Conservation (phyloP, 129 eudicot genomes). For the Saposhnikovia divaricata region DNA sequence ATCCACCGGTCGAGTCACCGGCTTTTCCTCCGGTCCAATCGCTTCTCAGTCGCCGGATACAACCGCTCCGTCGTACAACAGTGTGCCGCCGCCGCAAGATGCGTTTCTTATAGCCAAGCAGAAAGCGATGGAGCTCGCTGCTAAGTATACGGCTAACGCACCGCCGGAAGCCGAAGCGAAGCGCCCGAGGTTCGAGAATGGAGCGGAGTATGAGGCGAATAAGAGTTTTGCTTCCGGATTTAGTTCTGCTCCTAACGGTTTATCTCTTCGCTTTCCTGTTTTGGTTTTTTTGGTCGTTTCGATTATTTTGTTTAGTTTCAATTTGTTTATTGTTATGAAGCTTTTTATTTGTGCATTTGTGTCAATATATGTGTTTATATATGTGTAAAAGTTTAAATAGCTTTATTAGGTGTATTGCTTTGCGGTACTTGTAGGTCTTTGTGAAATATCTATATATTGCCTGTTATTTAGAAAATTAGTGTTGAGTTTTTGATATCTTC, state of each 20-base stretch:
- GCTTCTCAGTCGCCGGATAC: not conserved
- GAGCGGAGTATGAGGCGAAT: slow-evolving; percentile 25
- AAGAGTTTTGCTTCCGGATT: slow-evolving; percentile 25
- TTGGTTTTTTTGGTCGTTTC: no score
- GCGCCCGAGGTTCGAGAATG: slow-evolving; percentile 60
- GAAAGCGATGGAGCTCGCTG: slow-evolving; percentile 49
- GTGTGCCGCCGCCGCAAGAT: slow-evolving; percentile 1
- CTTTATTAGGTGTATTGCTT: not conserved
- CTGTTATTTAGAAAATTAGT: no score
- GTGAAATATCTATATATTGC: no score
- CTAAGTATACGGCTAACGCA: slow-evolving; percentile 25
- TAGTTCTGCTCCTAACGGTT: slow-evolving; percentile 38
- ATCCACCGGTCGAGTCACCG: not conserved
- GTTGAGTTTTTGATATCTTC: no score
- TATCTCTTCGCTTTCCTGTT: not conserved
- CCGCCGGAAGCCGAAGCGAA: slow-evolving; percentile 40
- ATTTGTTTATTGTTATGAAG: not conserved
- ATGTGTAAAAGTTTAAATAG: not conserved
- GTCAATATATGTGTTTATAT: no score
- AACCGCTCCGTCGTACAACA: not conserved
- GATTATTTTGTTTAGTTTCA: not conserved
- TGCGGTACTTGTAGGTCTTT: no score
- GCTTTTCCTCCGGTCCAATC: slow-evolving; percentile 1
- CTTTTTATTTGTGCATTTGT: not conserved
- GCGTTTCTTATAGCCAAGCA: slow-evolving; percentile 53